Evolutionary conservation across 805 yeast genomes (phyloP).

Genomic region (Candida nemodendra): DNA sequence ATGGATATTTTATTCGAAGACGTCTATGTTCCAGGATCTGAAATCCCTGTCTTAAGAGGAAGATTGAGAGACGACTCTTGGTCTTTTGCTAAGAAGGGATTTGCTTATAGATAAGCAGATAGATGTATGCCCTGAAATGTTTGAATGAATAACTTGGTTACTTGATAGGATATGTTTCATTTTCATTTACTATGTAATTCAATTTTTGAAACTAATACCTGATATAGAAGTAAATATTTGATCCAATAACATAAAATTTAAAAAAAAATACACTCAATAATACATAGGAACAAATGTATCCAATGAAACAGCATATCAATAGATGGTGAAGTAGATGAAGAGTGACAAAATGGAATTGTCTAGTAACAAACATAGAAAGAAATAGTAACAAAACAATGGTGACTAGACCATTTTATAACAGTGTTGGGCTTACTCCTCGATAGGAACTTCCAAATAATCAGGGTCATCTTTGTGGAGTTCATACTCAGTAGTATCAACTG

Average conservation of each 20-base stretch:
- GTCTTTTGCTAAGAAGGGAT: conserved; percentile 44
- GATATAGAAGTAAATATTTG: no score
- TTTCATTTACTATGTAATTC: no score
- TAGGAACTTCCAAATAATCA: conserved; percentile 41
- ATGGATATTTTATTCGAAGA: conserved; percentile 94
- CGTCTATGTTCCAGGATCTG: conserved; percentile 93
- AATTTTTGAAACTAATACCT: no score
- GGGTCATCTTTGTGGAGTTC: conserved; percentile 46
- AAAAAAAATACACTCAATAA: no score
- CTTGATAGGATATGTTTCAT: no score
- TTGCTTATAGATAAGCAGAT: conserved; percentile 34
- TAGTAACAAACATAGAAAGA: no score
- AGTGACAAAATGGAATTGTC: no score
- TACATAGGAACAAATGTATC: no score
- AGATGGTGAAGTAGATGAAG: no score
- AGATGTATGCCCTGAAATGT: background rate
- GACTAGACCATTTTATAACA: no score
- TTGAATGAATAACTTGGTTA: background rate
- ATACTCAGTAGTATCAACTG: conserved; percentile 48
- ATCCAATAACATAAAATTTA: no score
- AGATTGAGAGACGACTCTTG: conserved; percentile 95
- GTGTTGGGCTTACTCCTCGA: conserved; percentile 19
- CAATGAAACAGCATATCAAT: no score
- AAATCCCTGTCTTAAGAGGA: conserved; percentile 91
- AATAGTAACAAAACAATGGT: background rate